Conservation (phyloP, 2,329 filamentous ascomycete species). For the Colletotrichum salicis region DNA sequence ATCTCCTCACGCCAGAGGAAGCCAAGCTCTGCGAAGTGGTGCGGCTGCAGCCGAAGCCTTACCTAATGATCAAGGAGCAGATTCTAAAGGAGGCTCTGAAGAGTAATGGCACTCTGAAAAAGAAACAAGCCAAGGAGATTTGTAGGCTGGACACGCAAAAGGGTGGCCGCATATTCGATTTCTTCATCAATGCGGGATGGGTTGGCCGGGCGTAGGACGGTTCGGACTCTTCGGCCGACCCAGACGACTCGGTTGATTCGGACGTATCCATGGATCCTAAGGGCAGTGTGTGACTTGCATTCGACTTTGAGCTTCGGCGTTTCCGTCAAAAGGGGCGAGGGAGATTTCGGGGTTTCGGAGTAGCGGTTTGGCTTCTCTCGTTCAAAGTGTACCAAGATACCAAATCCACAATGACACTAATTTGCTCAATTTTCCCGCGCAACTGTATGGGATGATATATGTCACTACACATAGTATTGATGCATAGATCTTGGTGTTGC, state of each 20-base stretch:
- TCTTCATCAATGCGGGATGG: slow-evolving; percentile 93
- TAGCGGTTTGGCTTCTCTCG: background rate
- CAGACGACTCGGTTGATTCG: no score
- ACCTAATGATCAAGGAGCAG: slow-evolving; percentile 92
- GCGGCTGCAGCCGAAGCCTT: slow-evolving; percentile 91
- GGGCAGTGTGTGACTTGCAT: background rate
- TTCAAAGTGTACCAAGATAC: slow-evolving; percentile 25
- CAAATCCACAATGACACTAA: slow-evolving; percentile 6
- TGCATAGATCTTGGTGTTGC: background rate
- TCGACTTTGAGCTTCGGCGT: background rate
- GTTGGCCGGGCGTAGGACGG: slow-evolving; percentile 77
- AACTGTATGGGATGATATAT: background rate
- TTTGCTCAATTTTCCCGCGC: background rate
- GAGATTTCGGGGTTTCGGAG: slow-evolving; percentile 2
- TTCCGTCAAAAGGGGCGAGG: background rate
- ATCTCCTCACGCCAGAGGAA: slow-evolving; percentile 87
- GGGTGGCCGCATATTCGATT: slow-evolving; percentile 88
- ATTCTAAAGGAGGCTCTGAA: slow-evolving; percentile 92
- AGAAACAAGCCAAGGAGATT: slow-evolving; percentile 91
- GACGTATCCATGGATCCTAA: background rate
- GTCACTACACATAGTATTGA: background rate
- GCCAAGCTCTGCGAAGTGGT: slow-evolving; percentile 85
- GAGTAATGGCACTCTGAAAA: slow-evolving; percentile 87
- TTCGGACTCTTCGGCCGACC: no score
- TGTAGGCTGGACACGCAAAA: slow-evolving; percentile 87